Conservation (phyloP, 1,284 basidiomycete species). For the Paramarasmius palmivorus region DNA sequence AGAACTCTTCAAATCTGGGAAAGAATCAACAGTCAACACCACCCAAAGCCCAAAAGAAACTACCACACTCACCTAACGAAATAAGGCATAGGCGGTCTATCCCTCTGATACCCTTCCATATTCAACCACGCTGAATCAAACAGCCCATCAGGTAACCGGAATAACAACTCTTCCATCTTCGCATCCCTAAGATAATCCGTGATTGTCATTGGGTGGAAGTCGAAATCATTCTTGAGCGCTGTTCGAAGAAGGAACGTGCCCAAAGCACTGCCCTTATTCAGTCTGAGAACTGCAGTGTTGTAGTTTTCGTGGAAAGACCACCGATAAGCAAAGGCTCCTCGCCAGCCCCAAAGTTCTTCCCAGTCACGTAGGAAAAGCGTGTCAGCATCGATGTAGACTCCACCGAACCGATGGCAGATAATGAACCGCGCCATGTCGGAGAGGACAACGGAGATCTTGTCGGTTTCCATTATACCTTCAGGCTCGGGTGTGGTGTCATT, state of each 20-base stretch:
- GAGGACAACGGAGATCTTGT: slow-evolving; percentile 77
- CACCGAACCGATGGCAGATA: slow-evolving; percentile 83
- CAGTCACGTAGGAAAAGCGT: slow-evolving; percentile 86
- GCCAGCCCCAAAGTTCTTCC: slow-evolving; percentile 90
- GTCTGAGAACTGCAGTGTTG: slow-evolving; percentile 83
- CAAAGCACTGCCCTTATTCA: slow-evolving; percentile 81
- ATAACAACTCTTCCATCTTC: slow-evolving; percentile 68
- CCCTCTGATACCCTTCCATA: slow-evolving; percentile 80
- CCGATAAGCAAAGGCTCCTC: slow-evolving; percentile 85
- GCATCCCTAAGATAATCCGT: slow-evolving; percentile 81
- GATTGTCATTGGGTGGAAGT: slow-evolving; percentile 89
- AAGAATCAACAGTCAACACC: slow-evolving; percentile 2
- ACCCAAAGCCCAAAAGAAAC: not conserved
- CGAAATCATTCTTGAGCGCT: slow-evolving; percentile 79
- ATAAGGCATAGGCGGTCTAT: slow-evolving; percentile 38
- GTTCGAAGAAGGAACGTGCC: slow-evolving; percentile 84
- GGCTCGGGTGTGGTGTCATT: slow-evolving; percentile 13
- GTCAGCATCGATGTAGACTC: slow-evolving; percentile 87
- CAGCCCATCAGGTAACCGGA: slow-evolving; percentile 80
- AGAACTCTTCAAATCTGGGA: slow-evolving; percentile 66
- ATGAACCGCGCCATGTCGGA: slow-evolving; percentile 90
- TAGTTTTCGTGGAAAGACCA: slow-evolving; percentile 84
- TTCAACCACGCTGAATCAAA: slow-evolving; percentile 90
- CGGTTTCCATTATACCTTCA: slow-evolving; percentile 38
- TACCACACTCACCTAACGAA: slow-evolving; percentile 6